Evolutionary conservation across 345 rosid genomes (phyloP).

Genomic region (Brassica carinata): DNA sequence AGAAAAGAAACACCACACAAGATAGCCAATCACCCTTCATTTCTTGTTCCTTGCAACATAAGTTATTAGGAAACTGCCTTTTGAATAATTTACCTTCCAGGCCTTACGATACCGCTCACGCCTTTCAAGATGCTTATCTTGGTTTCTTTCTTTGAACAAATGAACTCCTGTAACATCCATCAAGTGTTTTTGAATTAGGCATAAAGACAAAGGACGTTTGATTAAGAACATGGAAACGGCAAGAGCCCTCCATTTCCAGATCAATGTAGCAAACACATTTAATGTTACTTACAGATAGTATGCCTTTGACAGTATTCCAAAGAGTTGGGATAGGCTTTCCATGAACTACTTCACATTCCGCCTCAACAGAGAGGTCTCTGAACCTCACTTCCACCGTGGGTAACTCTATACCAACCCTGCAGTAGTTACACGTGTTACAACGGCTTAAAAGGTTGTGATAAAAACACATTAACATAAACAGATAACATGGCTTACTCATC

Average conservation of each 20-base stretch:
- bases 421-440: constrained; percentile 17
- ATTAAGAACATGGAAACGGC: not conserved
- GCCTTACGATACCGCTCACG: constrained; percentile 66
- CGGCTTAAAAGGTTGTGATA: not conserved
- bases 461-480: not conserved
- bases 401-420: constrained; percentile 47
- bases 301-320: constrained; percentile 42
- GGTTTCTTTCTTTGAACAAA: constrained; percentile 38
- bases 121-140: constrained; percentile 56
- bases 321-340: constrained; percentile 57
- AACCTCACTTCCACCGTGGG: constrained; percentile 53
- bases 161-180: constrained; percentile 19
- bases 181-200: not conserved
- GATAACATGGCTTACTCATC: constrained; percentile 44
- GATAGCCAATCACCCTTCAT: not conserved
- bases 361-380: constrained; percentile 45
- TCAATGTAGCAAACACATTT: not conserved
- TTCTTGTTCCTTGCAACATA: not conserved
- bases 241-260: not conserved
- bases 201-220: not conserved
- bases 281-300: constrained; percentile 31
- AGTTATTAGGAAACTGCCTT: not conserved
- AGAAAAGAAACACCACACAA: not conserved
- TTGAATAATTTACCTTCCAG: constrained; percentile 27
- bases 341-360: constrained; percentile 42